Evolutionary conservation across 169 alveolate species (phyloP).

Genomic region (Cryptosporidium muris): DNA sequence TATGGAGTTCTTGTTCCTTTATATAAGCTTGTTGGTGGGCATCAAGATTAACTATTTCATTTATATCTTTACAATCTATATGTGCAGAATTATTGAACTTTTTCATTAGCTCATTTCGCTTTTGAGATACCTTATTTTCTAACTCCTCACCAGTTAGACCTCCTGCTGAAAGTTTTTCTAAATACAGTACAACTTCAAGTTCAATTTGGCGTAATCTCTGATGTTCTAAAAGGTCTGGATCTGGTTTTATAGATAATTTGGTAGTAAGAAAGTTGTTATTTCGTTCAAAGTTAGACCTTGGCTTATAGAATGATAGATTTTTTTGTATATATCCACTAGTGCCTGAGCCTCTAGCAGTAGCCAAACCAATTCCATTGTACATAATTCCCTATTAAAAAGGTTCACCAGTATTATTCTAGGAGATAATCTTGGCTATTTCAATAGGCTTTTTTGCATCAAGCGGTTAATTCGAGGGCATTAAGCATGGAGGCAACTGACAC

Average conservation of each 20-base stretch:
- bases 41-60: not conserved
- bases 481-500: no score
- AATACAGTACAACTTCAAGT: constrained; percentile 73
- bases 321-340: constrained; percentile 89
- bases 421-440: no score
- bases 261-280: constrained; percentile 62
- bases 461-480: no score
- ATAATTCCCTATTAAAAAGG: constrained; percentile 31
- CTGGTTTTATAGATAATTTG: constrained; percentile 62
- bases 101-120: not conserved
- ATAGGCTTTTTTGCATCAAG: no score
- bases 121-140: not conserved
- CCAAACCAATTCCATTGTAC: constrained; percentile 88
- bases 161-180: constrained; percentile 31
- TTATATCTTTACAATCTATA: not conserved
- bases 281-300: constrained; percentile 67
- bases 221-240: constrained; percentile 79
- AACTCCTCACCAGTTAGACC: constrained; percentile 19
- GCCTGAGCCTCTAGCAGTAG: constrained; percentile 89
- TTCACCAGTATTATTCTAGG: not conserved
- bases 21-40: not conserved
- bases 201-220: constrained; percentile 83
- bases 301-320: constrained; percentile 79
- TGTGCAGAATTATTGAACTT: not conserved
- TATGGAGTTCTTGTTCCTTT: not conserved